Base-by-base conservation (phyloP, 305 asterid genomes). In the Solanum hybrid region DNA sequence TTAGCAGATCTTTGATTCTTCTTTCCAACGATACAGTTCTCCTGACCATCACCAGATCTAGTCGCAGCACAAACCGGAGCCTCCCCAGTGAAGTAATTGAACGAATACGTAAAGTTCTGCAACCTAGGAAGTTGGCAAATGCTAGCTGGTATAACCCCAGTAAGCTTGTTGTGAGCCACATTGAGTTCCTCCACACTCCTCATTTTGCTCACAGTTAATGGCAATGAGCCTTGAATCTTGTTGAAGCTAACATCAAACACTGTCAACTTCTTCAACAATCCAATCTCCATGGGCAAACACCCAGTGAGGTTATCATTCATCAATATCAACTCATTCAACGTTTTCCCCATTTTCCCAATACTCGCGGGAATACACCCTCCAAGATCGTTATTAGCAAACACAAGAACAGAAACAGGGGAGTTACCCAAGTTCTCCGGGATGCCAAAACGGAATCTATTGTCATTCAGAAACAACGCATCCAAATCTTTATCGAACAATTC, bases 1-100 rank as follows among this genome's bases (percentile, higher is more conserved):
- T 81, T 88, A 7, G 91, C 92, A 7, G 96, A 91, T 91, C 97
- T 93, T 91, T 96, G 99, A 86, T 90, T 72, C 7, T 91, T 92
- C 94, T 95, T 93, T 27, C 91, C 93, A 24, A 96, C 90, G 88
- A 97, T 91, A 71, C 99, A 97, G 89, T 97, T 97, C 91, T 94
- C 88, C 85, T 60, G 86, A 8, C 96, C 98, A 78, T 96, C 95
- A 31, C 88, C 92, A 27, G 94, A 94, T 16, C 95, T 92, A 37
- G 90, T 89, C 1, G 91, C 91, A 35, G 40, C 71, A 46, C 94
- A 92, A 11, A 81, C 88, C 24, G 98, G 97, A 3, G 95, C 95
- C 88, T 93, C 96, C 36, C 93, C 93, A 5, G 92, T 90, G 89
- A 94, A 94, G 85, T 91, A 94, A n/a, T 94, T 94, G 90, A 81